phyloP scores from a whole-genome alignment of 768 basidiomycete species.

The Mycena belliarum region DNA sequence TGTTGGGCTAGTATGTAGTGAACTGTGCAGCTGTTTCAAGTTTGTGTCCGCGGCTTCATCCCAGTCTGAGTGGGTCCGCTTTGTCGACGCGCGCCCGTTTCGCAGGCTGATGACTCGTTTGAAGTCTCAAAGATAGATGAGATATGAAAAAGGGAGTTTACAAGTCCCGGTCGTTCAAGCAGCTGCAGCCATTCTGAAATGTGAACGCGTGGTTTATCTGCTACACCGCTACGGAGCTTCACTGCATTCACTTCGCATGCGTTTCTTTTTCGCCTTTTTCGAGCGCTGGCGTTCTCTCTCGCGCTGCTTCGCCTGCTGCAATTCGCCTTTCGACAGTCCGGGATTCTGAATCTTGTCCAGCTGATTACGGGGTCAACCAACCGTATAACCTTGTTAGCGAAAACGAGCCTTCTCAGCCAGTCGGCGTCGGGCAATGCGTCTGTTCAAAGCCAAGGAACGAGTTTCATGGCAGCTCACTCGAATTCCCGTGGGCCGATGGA shows the following conservation, averaged over 20 bases:
- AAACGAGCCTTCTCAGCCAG: conserved; percentile 74
- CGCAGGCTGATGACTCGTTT: no score
- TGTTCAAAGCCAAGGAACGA: conserved; percentile 77
- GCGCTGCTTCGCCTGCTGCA: conserved; percentile 69
- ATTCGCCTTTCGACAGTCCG: conserved; percentile 69
- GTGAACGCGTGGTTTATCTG: no score
- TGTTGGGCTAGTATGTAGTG: no score
- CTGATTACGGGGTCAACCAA: conserved; percentile 38
- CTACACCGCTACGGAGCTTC: no score
- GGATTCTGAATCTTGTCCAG: conserved; percentile 74
- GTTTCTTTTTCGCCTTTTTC: conserved; percentile 81
- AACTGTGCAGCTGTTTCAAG: no score
- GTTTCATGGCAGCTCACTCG: conserved; percentile 89
- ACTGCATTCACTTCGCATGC: conserved; percentile 15
- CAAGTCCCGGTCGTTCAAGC: no score
- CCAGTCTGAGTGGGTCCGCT: no score
- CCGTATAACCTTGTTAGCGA: conserved; percentile 26
- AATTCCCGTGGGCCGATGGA: conserved; percentile 87
- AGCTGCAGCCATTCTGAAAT: no score
- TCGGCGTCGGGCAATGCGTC: conserved; percentile 72
- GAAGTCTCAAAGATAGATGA: no score
- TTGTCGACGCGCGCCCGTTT: no score
- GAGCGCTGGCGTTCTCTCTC: conserved; percentile 73
- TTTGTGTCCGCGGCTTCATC: no score
- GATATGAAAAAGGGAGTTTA: no score